A percentile compares a stretch with the other conserved stretches of the same genome.
phyloP scores from a whole-genome alignment of 2,329 filamentous ascomycete species.

The Metarhizium rileyi region DNA sequence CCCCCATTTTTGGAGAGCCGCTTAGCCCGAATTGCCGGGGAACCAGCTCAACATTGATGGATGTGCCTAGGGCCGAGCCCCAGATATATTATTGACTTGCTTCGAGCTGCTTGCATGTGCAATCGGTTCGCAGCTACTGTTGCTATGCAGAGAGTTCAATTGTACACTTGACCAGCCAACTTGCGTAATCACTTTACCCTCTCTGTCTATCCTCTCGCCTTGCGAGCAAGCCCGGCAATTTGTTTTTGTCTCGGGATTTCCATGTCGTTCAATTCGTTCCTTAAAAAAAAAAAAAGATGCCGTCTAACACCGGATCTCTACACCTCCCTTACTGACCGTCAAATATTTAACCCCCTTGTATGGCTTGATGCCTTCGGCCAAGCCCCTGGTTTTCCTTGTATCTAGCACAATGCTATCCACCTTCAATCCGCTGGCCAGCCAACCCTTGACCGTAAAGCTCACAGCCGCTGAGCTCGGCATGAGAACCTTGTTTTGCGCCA shows the following conservation, averaged over 20 bases:
- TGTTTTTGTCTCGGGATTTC: background rate
- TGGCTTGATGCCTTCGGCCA: conserved; percentile 82
- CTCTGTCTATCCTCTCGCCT: background rate
- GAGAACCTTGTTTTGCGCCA: conserved; percentile 61
- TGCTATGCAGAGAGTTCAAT: no score
- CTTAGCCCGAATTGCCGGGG: background rate
- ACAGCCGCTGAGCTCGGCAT: conserved; percentile 73
- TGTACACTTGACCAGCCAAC: background rate
- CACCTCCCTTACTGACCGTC: conserved; percentile 58
- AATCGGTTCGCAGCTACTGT: no score
- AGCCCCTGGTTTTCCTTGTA: conserved; percentile 69
- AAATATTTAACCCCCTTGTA: conserved; percentile 99
- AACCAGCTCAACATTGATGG: background rate
- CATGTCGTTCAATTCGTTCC: background rate
- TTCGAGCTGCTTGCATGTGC: no score
- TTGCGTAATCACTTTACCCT: no score
- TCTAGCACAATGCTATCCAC: conserved; percentile 60
- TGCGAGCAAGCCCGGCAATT: background rate
- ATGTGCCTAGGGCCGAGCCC: no score
- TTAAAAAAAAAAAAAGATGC: background rate
- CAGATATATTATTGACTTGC: no score
- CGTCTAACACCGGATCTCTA: conserved; percentile 50
- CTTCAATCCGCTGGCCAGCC: conserved; percentile 57
- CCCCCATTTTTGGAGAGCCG: background rate
- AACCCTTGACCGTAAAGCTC: conserved; percentile 61